Percentiles rank a stretch among this genome's conserved stretches.
Evolutionary conservation across 1,284 basidiomycete species (phyloP).

Genomic region (Naganishia cerealis): DNA sequence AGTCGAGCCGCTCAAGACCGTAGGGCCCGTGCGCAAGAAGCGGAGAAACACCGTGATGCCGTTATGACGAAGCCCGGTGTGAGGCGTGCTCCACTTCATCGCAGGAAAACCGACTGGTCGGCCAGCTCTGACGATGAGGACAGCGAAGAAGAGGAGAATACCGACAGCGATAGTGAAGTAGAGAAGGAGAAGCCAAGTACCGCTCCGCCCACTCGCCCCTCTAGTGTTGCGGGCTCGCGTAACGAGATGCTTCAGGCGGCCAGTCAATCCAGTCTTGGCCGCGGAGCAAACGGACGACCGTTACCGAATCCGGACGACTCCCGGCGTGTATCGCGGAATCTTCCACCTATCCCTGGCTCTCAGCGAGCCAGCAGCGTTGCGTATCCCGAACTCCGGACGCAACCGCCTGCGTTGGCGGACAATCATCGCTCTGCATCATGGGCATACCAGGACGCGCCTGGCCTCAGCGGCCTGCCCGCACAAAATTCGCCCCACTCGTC

Average conservation of each 20-base stretch:
- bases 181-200: constrained; percentile 57
- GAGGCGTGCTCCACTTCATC: constrained; percentile 54
- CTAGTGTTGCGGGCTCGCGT: constrained; percentile 45
- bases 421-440: constrained; percentile 16
- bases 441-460: constrained; percentile 21
- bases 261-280: constrained; percentile 37
- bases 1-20: constrained; percentile 76
- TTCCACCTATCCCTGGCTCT: constrained; percentile 42
- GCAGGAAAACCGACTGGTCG: constrained; percentile 63
- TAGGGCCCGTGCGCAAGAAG: constrained; percentile 73
- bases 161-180: constrained; percentile 66
- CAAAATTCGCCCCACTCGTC: constrained; percentile 42
- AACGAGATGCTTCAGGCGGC: constrained; percentile 41
- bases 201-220: constrained; percentile 4
- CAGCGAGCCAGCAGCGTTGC: constrained; percentile 30
- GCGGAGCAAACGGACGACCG: constrained; percentile 32
- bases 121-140: constrained; percentile 59
- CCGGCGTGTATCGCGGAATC: constrained; percentile 37
- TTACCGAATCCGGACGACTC: constrained; percentile 37
- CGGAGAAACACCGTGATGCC: constrained; percentile 68
- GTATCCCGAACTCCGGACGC: constrained; percentile 2
- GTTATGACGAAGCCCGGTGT: constrained; percentile 66
- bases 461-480: constrained; percentile 32
- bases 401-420: background rate
- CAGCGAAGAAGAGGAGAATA: constrained; percentile 71